Conservation (phyloP, 169 alveolate genomes). For the Cryptosporidium sp. region DNA sequence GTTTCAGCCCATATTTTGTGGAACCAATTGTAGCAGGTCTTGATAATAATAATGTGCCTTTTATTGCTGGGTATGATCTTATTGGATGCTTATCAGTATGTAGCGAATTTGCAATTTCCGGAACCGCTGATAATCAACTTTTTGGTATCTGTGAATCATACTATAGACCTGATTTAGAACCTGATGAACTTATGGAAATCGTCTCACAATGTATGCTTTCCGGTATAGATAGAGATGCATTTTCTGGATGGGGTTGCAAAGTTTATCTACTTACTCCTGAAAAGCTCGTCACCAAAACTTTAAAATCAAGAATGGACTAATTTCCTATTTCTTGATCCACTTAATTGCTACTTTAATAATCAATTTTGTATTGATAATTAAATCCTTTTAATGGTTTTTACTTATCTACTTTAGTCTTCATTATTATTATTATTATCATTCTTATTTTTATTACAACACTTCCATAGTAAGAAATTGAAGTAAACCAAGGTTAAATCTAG, state of each 20-base stretch:
- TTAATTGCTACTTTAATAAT: neutral
- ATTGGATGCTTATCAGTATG: constrained; percentile 90
- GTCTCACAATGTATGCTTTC: constrained; percentile 94
- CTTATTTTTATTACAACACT: no score
- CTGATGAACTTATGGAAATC: constrained; percentile 93
- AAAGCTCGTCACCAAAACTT: constrained; percentile 84
- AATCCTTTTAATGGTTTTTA: no score
- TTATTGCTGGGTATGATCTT: constrained; percentile 90
- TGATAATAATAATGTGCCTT: constrained; percentile 86
- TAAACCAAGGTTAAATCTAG: neutral
- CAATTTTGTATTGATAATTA: neutral
- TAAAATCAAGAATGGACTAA: constrained; percentile 91
- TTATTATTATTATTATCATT: no score
- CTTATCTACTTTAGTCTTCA: no score
- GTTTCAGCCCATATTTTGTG: constrained; percentile 94
- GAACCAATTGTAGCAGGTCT: constrained; percentile 94
- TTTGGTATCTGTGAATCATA: constrained; percentile 96
- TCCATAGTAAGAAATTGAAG: neutral
- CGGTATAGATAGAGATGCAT: constrained; percentile 95
- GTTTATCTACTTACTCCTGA: constrained; percentile 83
- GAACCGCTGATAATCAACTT: constrained; percentile 95
- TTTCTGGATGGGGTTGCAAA: constrained; percentile 95
- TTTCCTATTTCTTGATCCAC: neutral
- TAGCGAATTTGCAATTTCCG: constrained; percentile 93
- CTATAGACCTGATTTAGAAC: constrained; percentile 92